A percentile compares a stretch with the other conserved stretches of the same genome.
Evolutionary conservation across 495 filamentous ascomycete genomes (phyloP).

Genomic region (Aspergillus carlsbadensis): DNA sequence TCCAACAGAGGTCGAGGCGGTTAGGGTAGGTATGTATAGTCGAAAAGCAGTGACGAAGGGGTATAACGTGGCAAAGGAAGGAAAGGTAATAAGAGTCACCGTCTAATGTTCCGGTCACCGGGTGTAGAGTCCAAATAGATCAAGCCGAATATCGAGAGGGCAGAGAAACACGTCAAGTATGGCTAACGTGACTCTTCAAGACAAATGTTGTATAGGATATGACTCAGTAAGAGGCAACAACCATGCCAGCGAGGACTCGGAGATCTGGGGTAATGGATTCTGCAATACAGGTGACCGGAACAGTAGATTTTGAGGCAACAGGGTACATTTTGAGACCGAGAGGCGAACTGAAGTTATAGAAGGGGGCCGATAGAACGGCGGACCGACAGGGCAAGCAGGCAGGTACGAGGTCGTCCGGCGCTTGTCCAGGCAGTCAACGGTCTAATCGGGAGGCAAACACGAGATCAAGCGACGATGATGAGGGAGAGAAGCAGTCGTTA

Average conservation of each 20-base stretch:
- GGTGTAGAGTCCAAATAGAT: constrained; percentile 26
- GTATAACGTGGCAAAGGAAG: constrained; percentile 3
- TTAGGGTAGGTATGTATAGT: constrained; percentile 7
- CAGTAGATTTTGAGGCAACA: constrained; percentile 25
- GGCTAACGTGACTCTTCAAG: constrained; percentile 18
- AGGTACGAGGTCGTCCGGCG: constrained; percentile 15
- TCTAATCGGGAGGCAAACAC: constrained; percentile 14
- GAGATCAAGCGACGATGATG: constrained; percentile 1
- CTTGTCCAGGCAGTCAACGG: constrained; percentile 29
- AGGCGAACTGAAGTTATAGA: constrained; percentile 19
- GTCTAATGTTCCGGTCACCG: constrained; percentile 29
- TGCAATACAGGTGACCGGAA: constrained; percentile 33
- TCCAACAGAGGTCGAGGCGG: constrained; percentile 6
- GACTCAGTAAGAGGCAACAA: constrained; percentile 24
- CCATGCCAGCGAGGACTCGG: constrained; percentile 21
- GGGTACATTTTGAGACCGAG: constrained; percentile 33
- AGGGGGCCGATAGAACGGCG: constrained; percentile 24
- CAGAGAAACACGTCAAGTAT: constrained; percentile 16
- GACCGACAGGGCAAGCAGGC: constrained; percentile 27
- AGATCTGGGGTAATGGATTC: constrained; percentile 28
- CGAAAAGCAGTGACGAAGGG: background rate
- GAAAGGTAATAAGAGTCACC: constrained; percentile 10
- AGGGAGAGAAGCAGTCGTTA: constrained; percentile 1
- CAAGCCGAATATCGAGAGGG: constrained; percentile 20
- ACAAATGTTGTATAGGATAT: constrained; percentile 14